Conservation (phyloP, 148 eudicot genomes). For the Fallopia convolvulus region DNA sequence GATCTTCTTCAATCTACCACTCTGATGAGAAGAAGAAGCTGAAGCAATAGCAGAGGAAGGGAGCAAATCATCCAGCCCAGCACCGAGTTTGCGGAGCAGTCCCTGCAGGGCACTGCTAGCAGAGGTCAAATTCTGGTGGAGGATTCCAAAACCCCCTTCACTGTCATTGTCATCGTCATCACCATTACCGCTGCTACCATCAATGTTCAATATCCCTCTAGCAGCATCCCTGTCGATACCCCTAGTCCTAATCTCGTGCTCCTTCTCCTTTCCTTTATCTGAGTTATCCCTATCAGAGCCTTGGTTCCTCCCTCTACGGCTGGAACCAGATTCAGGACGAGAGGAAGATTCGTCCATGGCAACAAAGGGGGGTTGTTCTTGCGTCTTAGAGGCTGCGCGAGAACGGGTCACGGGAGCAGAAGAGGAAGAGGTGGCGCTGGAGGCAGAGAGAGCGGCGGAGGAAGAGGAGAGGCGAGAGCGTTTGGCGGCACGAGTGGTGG, state of each 20-base stretch:
- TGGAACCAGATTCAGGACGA: slow-evolving; percentile 21
- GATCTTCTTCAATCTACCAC: slow-evolving; percentile 80
- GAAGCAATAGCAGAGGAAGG: slow-evolving; percentile 77
- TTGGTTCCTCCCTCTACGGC: slow-evolving; percentile 55
- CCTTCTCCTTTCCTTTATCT: slow-evolving; percentile 84
- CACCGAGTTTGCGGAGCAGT: slow-evolving; percentile 78
- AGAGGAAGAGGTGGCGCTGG: slow-evolving; percentile 20
- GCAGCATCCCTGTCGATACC: slow-evolving; percentile 41
- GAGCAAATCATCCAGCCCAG: slow-evolving; percentile 86
- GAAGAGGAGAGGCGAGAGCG: slow-evolving; percentile 48
- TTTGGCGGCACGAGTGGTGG: slow-evolving; percentile 53
- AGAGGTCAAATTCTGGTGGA: slow-evolving; percentile 82
- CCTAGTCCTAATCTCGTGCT: slow-evolving; percentile 47
- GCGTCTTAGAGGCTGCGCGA: slow-evolving; percentile 27
- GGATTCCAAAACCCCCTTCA: slow-evolving; percentile 62
- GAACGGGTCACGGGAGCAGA: slow-evolving; percentile 38
- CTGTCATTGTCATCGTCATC: slow-evolving; percentile 53
- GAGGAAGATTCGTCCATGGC: slow-evolving; percentile 60
- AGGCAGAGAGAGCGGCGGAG: slow-evolving; percentile 20
- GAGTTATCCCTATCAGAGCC: slow-evolving; percentile 37
- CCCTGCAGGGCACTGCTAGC: slow-evolving; percentile 98
- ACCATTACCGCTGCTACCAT: slow-evolving; percentile 21
- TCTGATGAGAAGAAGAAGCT: slow-evolving; percentile 76
- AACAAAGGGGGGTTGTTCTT: slow-evolving; percentile 23
- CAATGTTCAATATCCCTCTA: slow-evolving; percentile 42